Evolutionary conservation across 805 yeast species (phyloP).

Genomic region (Pichia nakasei): DNA sequence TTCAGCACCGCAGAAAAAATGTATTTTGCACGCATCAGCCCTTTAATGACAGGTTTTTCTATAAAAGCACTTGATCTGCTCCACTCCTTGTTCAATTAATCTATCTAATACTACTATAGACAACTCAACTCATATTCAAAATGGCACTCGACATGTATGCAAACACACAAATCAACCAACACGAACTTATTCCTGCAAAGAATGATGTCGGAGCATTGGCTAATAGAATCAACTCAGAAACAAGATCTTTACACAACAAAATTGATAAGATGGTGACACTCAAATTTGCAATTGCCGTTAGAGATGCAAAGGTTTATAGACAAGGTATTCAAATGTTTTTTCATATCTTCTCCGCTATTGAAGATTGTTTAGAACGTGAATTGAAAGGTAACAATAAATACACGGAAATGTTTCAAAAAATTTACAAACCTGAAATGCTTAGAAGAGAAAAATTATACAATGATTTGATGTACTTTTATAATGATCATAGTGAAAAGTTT

Average conservation of each 20-base stretch:
- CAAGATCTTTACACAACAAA: constrained; percentile 56
- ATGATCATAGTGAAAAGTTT: constrained; percentile 47
- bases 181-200: constrained; percentile 66
- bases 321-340: constrained; percentile 73
- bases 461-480: constrained; percentile 63
- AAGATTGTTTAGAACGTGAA: constrained; percentile 40
- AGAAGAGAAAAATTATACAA: constrained; percentile 47
- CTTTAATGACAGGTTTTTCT: no score
- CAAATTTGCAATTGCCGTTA: constrained; percentile 64
- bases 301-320: constrained; percentile 68
- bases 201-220: constrained; percentile 78
- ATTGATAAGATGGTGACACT: constrained; percentile 62
- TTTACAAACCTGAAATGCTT: constrained; percentile 66
- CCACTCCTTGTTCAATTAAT: no score
- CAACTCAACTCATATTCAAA: no score
- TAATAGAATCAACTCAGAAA: constrained; percentile 67
- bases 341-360: constrained; percentile 60
- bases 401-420: constrained; percentile 41
- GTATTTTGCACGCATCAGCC: no score
- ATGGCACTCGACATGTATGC: neutral
- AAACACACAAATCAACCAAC: constrained; percentile 17
- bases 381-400: constrained; percentile 31
- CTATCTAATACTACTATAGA: no score
- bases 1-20: constrained; percentile 9
- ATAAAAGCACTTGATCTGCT: no score